phyloP scores from a whole-genome alignment of 257 asterid species.

The Plantago major region DNA sequence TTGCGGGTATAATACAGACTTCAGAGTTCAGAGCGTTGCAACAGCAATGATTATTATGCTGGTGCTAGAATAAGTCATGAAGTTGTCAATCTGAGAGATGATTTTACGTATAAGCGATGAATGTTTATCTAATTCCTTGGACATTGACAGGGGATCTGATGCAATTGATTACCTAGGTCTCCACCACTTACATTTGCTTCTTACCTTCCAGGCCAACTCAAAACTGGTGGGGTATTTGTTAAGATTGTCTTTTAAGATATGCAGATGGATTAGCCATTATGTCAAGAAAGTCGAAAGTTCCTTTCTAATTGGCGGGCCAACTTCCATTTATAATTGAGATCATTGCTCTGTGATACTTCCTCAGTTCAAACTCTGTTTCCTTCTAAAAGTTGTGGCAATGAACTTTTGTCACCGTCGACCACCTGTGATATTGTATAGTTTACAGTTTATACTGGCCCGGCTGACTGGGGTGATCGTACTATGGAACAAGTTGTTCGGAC shows the following conservation, averaged over 20 bases:
- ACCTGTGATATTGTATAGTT: too few species aligned
- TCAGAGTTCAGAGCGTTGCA: not conserved
- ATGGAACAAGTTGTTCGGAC: too few species aligned
- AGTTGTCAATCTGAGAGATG: not conserved
- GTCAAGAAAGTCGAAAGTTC: too few species aligned
- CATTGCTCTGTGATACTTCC: not conserved
- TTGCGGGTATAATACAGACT: not conserved
- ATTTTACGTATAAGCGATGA: too few species aligned
- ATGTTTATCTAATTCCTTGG: not conserved
- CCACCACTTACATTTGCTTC: constrained; percentile 28
- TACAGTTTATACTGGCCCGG: too few species aligned
- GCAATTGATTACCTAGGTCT: constrained; percentile 19
- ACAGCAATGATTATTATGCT: too few species aligned
- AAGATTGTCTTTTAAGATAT: constrained; percentile 23
- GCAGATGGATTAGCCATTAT: not conserved
- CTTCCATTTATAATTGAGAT: constrained; percentile 4
- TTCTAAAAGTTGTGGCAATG: too few species aligned
- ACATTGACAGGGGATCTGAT: constrained; percentile 12
- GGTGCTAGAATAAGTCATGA: not conserved
- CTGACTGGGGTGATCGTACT: too few species aligned
- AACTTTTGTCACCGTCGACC: too few species aligned
- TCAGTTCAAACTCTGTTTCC: not conserved
- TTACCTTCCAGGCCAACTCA: constrained; percentile 28
- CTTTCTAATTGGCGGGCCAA: constrained; percentile 16
- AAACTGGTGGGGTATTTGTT: constrained; percentile 21